A percentile compares a stretch with the other conserved stretches of the same genome.
Evolutionary conservation across 2,329 filamentous ascomycete species (phyloP).

Genomic region (Penicillium nordicum): DNA sequence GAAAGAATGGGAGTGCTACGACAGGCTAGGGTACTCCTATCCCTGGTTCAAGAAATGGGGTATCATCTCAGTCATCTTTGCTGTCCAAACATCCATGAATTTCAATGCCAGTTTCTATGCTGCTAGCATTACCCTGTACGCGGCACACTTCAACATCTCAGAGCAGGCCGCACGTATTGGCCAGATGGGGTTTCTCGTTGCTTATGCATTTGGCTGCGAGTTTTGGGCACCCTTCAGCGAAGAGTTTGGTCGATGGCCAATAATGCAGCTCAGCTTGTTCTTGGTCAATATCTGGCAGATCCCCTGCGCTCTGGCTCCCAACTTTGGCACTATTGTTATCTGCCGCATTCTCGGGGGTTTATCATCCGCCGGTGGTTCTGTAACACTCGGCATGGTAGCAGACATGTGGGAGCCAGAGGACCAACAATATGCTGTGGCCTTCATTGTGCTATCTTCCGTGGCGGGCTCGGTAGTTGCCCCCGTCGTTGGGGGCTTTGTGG

Average conservation of each 20-base stretch:
- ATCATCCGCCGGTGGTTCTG: slow-evolving; percentile 61
- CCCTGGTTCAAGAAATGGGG: slow-evolving; percentile 65
- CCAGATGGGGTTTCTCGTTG: slow-evolving; percentile 71
- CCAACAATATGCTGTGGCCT: slow-evolving; percentile 60
- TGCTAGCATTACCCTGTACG: slow-evolving; percentile 61
- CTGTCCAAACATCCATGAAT: slow-evolving; percentile 72
- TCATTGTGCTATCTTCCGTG: slow-evolving; percentile 57
- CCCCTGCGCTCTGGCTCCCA: slow-evolving; percentile 67
- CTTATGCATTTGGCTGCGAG: slow-evolving; percentile 81
- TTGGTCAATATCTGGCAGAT: slow-evolving; percentile 76
- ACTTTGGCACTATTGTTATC: slow-evolving; percentile 66
- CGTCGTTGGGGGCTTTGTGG: slow-evolving; percentile 53
- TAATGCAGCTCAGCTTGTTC: slow-evolving; percentile 68
- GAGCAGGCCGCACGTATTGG: slow-evolving; percentile 65
- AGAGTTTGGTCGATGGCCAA: slow-evolving; percentile 71
- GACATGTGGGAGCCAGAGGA: slow-evolving; percentile 59
- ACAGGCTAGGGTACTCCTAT: slow-evolving; percentile 62
- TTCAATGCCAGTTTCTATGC: slow-evolving; percentile 73
- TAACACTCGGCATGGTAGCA: slow-evolving; percentile 63
- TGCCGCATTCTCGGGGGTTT: slow-evolving; percentile 63
- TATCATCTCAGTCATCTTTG: slow-evolving; percentile 65
- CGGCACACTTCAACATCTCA: slow-evolving; percentile 63
- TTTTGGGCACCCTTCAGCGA: slow-evolving; percentile 85
- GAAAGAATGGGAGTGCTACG: slow-evolving; percentile 58
- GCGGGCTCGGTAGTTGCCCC: slow-evolving; percentile 49